These are phyloP conservation scores for Imleria badia DNA, from an alignment of 768 basidiomycete species.

Conservation along the genomic window DNA sequence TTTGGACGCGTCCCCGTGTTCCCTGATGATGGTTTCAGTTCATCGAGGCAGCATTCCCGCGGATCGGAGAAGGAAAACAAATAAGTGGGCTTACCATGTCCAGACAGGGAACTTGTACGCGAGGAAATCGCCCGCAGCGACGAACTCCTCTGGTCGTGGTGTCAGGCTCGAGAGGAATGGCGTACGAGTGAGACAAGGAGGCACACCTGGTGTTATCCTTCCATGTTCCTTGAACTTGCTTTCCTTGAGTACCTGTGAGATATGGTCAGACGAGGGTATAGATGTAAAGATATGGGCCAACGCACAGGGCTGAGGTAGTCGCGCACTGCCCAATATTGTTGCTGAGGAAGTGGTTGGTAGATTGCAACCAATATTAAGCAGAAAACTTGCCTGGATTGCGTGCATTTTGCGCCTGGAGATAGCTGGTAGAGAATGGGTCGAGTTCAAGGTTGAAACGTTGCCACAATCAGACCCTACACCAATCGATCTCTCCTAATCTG, in stretches of 20 bases:
- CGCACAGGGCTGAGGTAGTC: constrained; percentile 91
- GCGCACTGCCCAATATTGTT: constrained; percentile 90
- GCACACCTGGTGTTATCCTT: constrained; percentile 86
- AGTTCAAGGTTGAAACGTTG: constrained; percentile 19
- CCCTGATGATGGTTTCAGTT: constrained; percentile 52
- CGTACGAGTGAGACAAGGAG: neutral
- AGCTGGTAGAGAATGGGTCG: constrained; percentile 9
- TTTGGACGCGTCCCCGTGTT: constrained; percentile 86
- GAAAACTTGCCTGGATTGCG: constrained; percentile 42
- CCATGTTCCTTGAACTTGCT: constrained; percentile 99
- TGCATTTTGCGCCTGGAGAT: constrained; percentile 37
- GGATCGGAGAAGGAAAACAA: neutral
- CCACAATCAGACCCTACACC: constrained; percentile 33
- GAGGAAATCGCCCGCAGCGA: constrained; percentile 96
- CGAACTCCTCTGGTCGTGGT: constrained; percentile 80
- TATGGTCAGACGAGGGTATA: constrained; percentile 26
- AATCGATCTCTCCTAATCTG: constrained; percentile 36
- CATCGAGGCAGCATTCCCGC: neutral
- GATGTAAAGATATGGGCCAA: constrained; percentile 20
- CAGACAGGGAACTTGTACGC: constrained; percentile 98
- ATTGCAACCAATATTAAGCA: neutral
- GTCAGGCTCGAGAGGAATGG: constrained; percentile 8
- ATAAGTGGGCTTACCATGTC: constrained; percentile 68
- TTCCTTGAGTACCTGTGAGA: constrained; percentile 83
- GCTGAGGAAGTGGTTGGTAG: constrained; percentile 43